phyloP scores from a whole-genome alignment of 2,329 filamentous ascomycete species.

The Neospermospora avenae region DNA sequence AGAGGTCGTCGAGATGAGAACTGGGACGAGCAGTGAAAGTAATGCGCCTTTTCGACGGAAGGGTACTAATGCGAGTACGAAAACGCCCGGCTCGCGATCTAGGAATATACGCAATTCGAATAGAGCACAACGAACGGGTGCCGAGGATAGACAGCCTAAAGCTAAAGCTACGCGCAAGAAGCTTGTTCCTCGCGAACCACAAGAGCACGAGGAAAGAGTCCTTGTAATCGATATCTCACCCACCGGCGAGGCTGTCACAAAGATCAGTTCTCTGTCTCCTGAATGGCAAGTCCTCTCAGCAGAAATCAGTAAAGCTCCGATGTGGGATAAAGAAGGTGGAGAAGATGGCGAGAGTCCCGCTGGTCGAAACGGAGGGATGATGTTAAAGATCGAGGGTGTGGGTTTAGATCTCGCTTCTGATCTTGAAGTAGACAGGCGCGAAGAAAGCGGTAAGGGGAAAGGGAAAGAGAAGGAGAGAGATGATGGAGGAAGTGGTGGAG shows the following conservation, averaged over 20 bases:
- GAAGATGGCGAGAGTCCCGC: slow-evolving; percentile 38
- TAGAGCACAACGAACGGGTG: not conserved
- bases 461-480: slow-evolving; percentile 5
- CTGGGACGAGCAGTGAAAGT: not conserved
- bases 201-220: slow-evolving; percentile 38
- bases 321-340: slow-evolving; percentile 50
- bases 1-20: not conserved
- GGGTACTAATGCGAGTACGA: too few species aligned
- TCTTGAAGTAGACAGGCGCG: not conserved
- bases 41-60: not conserved
- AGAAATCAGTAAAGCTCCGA: slow-evolving; percentile 56
- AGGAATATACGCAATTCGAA: too few species aligned
- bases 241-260: slow-evolving; percentile 53
- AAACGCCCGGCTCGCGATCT: too few species aligned
- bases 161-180: slow-evolving; percentile 1
- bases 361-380: slow-evolving; percentile 39
- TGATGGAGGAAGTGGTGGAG: too few species aligned
- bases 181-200: not conserved
- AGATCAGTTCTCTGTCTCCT: slow-evolving; percentile 68
- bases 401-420: slow-evolving; percentile 21
- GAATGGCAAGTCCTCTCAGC: slow-evolving; percentile 67
- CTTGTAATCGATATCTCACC: slow-evolving; percentile 54
- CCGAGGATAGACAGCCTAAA: not conserved
- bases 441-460: not conserved
- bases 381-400: slow-evolving; percentile 60